These are phyloP conservation scores for Annulohypoxylon bovei DNA, from an alignment of 495 filamentous ascomycete genomes.

Conservation along the genomic window DNA sequence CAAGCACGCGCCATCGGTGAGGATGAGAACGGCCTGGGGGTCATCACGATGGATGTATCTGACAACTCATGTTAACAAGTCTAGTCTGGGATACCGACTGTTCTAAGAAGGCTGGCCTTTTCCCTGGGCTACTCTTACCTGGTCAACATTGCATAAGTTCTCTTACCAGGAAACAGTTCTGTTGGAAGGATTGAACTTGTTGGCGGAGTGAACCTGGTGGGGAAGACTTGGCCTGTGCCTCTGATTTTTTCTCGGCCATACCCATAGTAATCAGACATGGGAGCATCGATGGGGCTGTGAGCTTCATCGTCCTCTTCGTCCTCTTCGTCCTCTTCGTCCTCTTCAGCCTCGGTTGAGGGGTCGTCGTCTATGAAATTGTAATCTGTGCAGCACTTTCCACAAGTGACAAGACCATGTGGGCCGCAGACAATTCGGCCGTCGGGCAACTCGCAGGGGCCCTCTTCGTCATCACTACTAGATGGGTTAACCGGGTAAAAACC, in stretches of 20 bases:
- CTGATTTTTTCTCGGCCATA: conserved; percentile 12
- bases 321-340: not conserved
- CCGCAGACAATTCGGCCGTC: conserved; percentile 43
- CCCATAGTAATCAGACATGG: too few relatives aligned
- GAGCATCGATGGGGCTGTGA: not conserved
- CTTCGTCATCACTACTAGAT: conserved; percentile 38
- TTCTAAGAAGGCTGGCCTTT: not conserved
- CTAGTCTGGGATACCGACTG: not conserved
- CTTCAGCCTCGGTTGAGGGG: not conserved
- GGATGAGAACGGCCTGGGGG: conserved; percentile 27
- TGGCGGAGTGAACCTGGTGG: conserved; percentile 45
- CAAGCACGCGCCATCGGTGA: conserved; percentile 52
- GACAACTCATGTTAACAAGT: conserved; percentile 4
- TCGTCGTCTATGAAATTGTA: conserved; percentile 42
- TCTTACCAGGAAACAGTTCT: conserved; percentile 36
- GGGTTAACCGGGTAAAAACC: conserved; percentile 13
- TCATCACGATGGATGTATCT: conserved; percentile 48
- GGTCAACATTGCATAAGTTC: not conserved
- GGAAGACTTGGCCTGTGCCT: conserved; percentile 45
- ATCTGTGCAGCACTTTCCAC: conserved; percentile 38
- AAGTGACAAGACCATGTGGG: conserved; percentile 38
- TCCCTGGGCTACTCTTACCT: conserved; percentile 20
- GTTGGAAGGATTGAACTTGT: conserved; percentile 26
- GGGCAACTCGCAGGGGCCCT: conserved; percentile 43
- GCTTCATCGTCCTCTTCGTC: not conserved